Base-by-base conservation (phyloP, 495 filamentous ascomycete species). In the Niebla homalea region DNA sequence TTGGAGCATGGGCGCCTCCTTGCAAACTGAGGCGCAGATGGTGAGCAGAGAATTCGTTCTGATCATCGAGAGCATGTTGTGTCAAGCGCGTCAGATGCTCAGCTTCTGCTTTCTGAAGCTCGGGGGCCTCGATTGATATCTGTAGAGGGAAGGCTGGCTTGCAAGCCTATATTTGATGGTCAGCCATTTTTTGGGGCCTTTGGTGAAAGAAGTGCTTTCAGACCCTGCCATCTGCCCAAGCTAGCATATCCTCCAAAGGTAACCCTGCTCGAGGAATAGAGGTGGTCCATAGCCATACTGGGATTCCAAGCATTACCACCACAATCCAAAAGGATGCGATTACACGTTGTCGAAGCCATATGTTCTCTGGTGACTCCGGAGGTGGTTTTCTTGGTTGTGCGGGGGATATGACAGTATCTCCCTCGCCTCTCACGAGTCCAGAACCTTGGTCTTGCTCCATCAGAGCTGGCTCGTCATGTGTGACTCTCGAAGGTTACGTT, bases 221-320 rank as follows among this genome's bases (percentile, higher is more conserved):
- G 66, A 92, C 90, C 78, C 84, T 89, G 40, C 92, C 87, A 61
- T 94, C 84, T 14, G 89, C 85, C 92, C 92, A 97, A 49, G 84
- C 78, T 44, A 83, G 77, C 92, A 98, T 98, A 51, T 83, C 77
- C 57, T 80, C 72, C 59, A 96, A 64, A 36, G 92, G 92, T 57
- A 98, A 68, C 36, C 79, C 74, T 2, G 92, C 88, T 39, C 92
- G 79, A 68, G 96, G 87, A 57, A 97, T 92, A 0, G 86, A 83
- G 1, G 93, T 97, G n/a, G 92, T 97, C 63, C 81, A 80, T 80
- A 87, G 87, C 92, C 92, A 98, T 80, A 94, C 82, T 56, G 92
- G 92, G 52, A 97, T 66, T 16, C 92, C 93, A 16, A 97, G 70
- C 29, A 84, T 77, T 21, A 94, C 62, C 12, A 93, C 87, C 15